Evolutionary conservation across 495 filamentous ascomycete genomes (phyloP), one percentile per base, ranked within the genome.

Genomic region (Chaetomidium leptoderma): DNA sequence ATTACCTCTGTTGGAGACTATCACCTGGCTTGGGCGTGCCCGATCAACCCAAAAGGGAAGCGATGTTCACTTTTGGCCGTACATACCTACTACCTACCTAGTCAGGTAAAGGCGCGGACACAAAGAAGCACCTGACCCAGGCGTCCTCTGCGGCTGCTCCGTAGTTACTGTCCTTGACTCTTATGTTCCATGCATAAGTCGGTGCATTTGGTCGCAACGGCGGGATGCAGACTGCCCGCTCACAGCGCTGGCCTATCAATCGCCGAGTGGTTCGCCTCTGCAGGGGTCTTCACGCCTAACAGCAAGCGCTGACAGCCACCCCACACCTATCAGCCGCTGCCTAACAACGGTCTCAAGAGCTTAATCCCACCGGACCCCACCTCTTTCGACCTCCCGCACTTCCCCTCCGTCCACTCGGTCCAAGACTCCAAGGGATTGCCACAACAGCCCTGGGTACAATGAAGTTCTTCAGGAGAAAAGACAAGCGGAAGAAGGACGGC

Each of bases 391-490:
- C 27, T 55, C 52, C 43, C 35, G 32, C 42, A 42, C 52, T 51
- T 23, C 53, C 23, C 23, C 23, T 16, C n/a, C 17, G 9, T 29
- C 36, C 48, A n/a, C n/a, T n/a, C n/a, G n/a, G n/a, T n/a, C n/a
- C n/a, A n/a, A n/a, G n/a, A n/a, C 53, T 51, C 39, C 33, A 49
- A 37, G 54, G 54, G 54, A 32, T 49, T 40, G 17, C 29, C 39
- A 58, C 48, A n/a, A 53, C 47, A 29, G 6, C 45, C 36, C 39
- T 24, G 13, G n/a, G 17, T 58, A 62, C 62, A 45, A 75, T 73
- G 73, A 74, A 71, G 59, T 76, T 78, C 59, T 78, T 78, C 66
- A 71, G 65, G 45, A 68, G 64, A 55, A 70, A 69, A 42, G 67
- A 72, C 45, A 72, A 72, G 51, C 58, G 62, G 35, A 66, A 66